Percentiles rank a stretch among this genome's conserved stretches.
phyloP scores from a whole-genome alignment of 1,284 basidiomycete species.

The Tetrapyrgos nigripes region DNA sequence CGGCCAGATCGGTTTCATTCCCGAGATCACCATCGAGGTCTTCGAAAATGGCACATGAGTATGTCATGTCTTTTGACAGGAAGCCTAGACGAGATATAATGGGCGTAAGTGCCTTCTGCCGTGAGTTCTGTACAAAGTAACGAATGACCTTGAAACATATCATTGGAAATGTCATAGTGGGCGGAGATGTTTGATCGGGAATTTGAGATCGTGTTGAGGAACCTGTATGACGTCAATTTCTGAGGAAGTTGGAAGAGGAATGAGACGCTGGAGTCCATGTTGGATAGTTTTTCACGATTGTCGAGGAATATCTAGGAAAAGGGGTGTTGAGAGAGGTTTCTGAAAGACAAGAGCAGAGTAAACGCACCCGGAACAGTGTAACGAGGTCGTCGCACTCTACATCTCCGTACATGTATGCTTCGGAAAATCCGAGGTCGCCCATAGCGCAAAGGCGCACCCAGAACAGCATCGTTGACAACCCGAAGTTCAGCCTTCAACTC shows the following conservation, averaged over 20 bases:
- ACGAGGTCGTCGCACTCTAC: constrained; percentile 70
- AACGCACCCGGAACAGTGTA: constrained; percentile 61
- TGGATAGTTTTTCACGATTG: constrained; percentile 60
- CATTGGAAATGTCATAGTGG: constrained; percentile 77
- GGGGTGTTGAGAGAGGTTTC: neutral
- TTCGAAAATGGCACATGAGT: constrained; percentile 78
- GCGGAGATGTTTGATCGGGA: constrained; percentile 75
- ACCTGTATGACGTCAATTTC: constrained; percentile 62
- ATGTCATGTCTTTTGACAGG: constrained; percentile 81
- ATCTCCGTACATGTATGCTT: constrained; percentile 80
- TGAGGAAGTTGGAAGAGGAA: constrained; percentile 64
- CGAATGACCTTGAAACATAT: constrained; percentile 55
- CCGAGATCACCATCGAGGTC: constrained; percentile 68
- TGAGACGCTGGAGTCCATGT: constrained; percentile 52
- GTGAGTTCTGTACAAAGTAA: neutral
- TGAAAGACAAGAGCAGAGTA: neutral
- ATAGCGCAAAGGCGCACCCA: constrained; percentile 70
- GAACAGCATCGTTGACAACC: constrained; percentile 67
- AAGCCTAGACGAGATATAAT: constrained; percentile 54
- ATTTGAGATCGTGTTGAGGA: constrained; percentile 68
- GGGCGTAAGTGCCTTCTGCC: neutral
- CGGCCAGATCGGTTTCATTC: constrained; percentile 27
- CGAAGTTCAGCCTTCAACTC: constrained; percentile 53
- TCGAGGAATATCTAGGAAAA: constrained; percentile 66
- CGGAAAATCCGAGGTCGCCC: constrained; percentile 75